Base-by-base conservation (phyloP, 2,329 filamentous ascomycete species). In the Sporothrix pallida region DNA sequence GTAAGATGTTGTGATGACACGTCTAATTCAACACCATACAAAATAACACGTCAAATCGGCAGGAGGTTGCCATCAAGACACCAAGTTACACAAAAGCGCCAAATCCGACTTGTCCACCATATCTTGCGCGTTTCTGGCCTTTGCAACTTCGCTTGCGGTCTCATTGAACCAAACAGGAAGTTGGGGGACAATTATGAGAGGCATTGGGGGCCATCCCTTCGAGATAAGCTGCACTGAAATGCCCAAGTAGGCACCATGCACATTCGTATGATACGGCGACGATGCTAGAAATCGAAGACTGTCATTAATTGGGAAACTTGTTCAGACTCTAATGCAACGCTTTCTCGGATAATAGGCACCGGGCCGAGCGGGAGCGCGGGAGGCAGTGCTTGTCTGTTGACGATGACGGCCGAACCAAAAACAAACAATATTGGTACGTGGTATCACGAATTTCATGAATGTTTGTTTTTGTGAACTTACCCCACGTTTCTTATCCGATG, bases 261-360 rank as follows among this genome's bases (percentile, higher is more conserved):
- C 37, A 8, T 12, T 60, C 26, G 31, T 60, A 26, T 60, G 56
- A 37, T 37, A 17, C 2, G 9, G 8, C 9, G 8, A 13, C 20
- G 31, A 8, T 37, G n/a, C 26, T 8, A n/a, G 3, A n/a, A 8
- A 15, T 60, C 9, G 5, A 17, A n/a, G 26, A 17, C 5, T 60
- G 52, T 60, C 15, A 15, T 60, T n/a, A 8, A 15, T 17, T 15
- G 37, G 56, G 26, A 37, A 37, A 60, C 12, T 12, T 2, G 12
- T 5, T n/a, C 26, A 60, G 37, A 15, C 15, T 10, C 3, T 13
- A 17, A 60, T 37, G 56, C 4, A 37, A 60, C 26, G 23, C 56
- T 37, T 60, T 60, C 56, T 60, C 56, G 56, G 23, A 60, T 23
- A 37, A 17, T n/a, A 60, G 56, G 56, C 56, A 60, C 26, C 56